These are phyloP conservation scores for Diaporthe sp. DNA, from an alignment of 2,329 filamentous ascomycete genomes.

Conservation along the genomic window DNA sequence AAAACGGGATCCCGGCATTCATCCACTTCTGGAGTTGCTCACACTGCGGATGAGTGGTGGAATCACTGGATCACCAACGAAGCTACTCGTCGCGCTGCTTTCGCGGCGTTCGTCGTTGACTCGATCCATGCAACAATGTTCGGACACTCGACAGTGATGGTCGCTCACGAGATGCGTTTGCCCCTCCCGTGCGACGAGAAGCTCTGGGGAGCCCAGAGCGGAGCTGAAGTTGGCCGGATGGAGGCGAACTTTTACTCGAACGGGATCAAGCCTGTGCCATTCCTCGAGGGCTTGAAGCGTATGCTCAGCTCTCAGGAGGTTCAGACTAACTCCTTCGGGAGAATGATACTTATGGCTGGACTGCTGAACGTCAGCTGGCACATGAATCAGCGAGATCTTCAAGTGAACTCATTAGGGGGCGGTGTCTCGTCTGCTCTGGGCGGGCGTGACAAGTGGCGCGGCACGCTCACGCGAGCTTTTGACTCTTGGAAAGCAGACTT, in stretches of 20 bases:
- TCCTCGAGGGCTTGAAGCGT: slow-evolving; percentile 90
- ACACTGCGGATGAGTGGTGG: slow-evolving; percentile 91
- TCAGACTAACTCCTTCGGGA: slow-evolving; percentile 91
- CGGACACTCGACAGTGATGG: slow-evolving; percentile 96
- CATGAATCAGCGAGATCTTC: slow-evolving; percentile 95
- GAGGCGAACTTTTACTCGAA: slow-evolving; percentile 84
- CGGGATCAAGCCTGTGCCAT: slow-evolving; percentile 85
- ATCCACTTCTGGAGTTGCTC: slow-evolving; percentile 68
- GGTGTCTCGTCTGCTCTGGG: slow-evolving; percentile 82
- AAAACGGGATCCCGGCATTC: slow-evolving; percentile 67
- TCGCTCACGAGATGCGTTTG: slow-evolving; percentile 92
- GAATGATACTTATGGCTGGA: slow-evolving; percentile 93
- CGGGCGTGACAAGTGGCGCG: slow-evolving; percentile 90
- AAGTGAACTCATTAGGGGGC: slow-evolving; percentile 83
- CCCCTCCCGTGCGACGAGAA: slow-evolving; percentile 93
- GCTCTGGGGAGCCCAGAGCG: slow-evolving; percentile 90
- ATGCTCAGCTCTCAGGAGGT: slow-evolving; percentile 89
- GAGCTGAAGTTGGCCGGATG: slow-evolving; percentile 84
- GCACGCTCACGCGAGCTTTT: slow-evolving; percentile 85
- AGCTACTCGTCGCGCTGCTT: slow-evolving; percentile 87
- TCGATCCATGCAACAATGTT: slow-evolving; percentile 98
- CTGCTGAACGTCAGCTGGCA: slow-evolving; percentile 95
- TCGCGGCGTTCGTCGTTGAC: slow-evolving; percentile 94
- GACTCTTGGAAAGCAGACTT: slow-evolving; percentile 95
- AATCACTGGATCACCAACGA: slow-evolving; percentile 96